Evolutionary conservation across 78 protist species (phyloP).

Genomic region (Speleostelium caveatum): DNA sequence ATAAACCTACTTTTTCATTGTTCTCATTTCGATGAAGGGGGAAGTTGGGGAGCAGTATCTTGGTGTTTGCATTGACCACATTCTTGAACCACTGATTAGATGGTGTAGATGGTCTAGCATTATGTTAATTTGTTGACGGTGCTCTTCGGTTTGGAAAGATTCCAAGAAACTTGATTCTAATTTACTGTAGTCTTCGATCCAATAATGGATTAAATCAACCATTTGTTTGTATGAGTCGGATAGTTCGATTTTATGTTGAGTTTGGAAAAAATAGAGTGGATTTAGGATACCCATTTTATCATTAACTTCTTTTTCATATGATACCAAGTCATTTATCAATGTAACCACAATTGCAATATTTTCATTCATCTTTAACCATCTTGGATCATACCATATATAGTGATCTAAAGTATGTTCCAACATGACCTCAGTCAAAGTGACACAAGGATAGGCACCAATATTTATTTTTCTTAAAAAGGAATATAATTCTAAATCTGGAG

Average conservation of each 20-base stretch:
- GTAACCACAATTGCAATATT: constrained; percentile 69
- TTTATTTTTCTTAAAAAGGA: constrained; percentile 59
- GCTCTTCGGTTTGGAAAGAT: background rate
- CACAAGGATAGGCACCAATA: constrained; percentile 78
- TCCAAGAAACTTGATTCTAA: constrained; percentile 27
- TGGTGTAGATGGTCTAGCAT: constrained; percentile 64
- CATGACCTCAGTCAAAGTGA: constrained; percentile 55
- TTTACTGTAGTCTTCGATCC: constrained; percentile 10
- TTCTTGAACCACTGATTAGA: constrained; percentile 39
- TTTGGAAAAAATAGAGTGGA: constrained; percentile 59
- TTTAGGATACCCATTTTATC: constrained; percentile 51
- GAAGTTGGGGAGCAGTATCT: constrained; percentile 62
- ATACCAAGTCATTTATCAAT: constrained; percentile 50
- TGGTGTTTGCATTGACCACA: constrained; percentile 80
- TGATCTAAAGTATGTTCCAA: constrained; percentile 40
- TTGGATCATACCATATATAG: constrained; percentile 55
- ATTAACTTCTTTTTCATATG: constrained; percentile 65
- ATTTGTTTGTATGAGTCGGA: constrained; percentile 39
- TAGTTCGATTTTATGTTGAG: constrained; percentile 7
- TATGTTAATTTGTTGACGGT: constrained; percentile 11
- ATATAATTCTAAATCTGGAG: constrained; percentile 70
- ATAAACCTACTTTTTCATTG: too few relatives aligned
- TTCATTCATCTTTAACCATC: constrained; percentile 79
- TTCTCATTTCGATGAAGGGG: constrained; percentile 75
- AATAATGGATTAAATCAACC: constrained; percentile 34